These are phyloP conservation scores for carrot (Daucus carota) DNA, from an alignment of 129 eudicot species.

Conservation along the genomic window DH1_v3.0 NC_030388.2:22590001-22590500, in stretches of 20 bases:
- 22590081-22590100: constrained; percentile 46
- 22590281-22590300: constrained; percentile 22
- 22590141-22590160: constrained; percentile 41
- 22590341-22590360: constrained; percentile 6
- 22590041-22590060: constrained; percentile 35
- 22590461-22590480: no score
- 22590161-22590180: constrained; percentile 37
- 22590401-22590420: no score
- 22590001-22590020: constrained; percentile 42
- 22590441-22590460: no score
- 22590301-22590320: constrained; percentile 21
- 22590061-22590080: constrained; percentile 32
- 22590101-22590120: constrained; percentile 36
- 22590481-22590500: no score
- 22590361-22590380: no score
- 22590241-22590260: constrained; percentile 44
- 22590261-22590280: constrained; percentile 19
- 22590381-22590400: no score
- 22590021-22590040: constrained; percentile 45
- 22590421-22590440: no score
- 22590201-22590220: constrained; percentile 44
- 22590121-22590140: constrained; percentile 23
- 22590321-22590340: constrained; percentile 28
- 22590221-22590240: constrained; percentile 40
- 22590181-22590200: constrained; percentile 41